Conservation (phyloP, 225 moss, liverwort and hornwort species). For the Polytrichum commune region DNA sequence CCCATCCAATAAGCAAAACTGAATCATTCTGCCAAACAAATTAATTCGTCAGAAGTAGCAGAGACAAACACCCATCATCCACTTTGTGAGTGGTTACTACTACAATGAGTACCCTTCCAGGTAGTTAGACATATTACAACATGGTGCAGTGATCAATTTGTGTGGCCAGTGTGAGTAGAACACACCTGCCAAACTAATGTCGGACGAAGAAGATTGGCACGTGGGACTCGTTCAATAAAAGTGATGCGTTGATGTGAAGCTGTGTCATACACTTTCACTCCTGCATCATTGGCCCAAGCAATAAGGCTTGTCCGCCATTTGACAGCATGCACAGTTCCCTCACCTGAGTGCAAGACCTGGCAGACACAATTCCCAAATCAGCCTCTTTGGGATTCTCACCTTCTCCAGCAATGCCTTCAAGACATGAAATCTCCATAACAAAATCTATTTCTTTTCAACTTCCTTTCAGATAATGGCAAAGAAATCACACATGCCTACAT, state of each 20-base stretch:
- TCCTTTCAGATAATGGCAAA: too few species aligned
- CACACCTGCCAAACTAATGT: constrained; percentile 92
- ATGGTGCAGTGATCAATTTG: too few species aligned
- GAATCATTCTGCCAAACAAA: constrained; percentile 69
- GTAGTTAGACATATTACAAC: too few species aligned
- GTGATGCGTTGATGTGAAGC: constrained; percentile 89
- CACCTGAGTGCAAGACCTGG: constrained; percentile 91
- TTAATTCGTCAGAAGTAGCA: constrained; percentile 7
- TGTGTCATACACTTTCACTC: constrained; percentile 94
- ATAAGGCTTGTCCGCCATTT: constrained; percentile 97
- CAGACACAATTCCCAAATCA: constrained; percentile 10
- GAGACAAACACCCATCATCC: background rate
- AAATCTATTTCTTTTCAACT: too few species aligned
- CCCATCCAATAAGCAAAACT: constrained; percentile 86
- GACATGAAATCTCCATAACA: too few species aligned
- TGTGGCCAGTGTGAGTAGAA: background rate
- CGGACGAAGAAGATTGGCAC: constrained; percentile 77
- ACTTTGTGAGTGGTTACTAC: too few species aligned
- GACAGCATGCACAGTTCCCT: constrained; percentile 86
- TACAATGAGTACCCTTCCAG: too few species aligned
- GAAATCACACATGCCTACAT: too few species aligned
- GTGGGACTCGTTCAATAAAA: constrained; percentile 80
- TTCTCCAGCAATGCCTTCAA: too few species aligned
- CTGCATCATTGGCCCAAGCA: constrained; percentile 96
- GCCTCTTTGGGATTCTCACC: too few species aligned